Conservation (phyloP, 2,329 filamentous ascomycete genomes). For the Diaporthe sp. region DNA sequence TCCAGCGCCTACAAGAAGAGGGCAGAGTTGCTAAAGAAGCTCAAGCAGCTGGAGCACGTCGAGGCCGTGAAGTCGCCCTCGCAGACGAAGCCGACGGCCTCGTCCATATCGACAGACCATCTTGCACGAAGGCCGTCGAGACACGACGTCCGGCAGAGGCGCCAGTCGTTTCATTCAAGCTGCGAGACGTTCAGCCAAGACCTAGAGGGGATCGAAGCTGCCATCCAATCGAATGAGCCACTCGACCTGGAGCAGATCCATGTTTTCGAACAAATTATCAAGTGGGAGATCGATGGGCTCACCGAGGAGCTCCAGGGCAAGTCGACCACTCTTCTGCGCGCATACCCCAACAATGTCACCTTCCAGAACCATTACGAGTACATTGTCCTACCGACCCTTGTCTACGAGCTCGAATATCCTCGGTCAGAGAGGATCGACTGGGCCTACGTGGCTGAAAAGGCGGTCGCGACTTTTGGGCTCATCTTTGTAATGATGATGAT, state of each 20-base stretch:
- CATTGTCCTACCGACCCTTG: slow-evolving; percentile 78
- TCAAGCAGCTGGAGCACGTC: slow-evolving; percentile 68
- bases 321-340: slow-evolving; percentile 57
- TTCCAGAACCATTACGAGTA: slow-evolving; percentile 75
- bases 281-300: slow-evolving; percentile 73
- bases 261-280: slow-evolving; percentile 73
- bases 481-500: slow-evolving; percentile 84
- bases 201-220: slow-evolving; percentile 68
- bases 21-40: slow-evolving; percentile 52
- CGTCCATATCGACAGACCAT: slow-evolving; percentile 57
- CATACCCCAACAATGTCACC: slow-evolving; percentile 78
- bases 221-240: slow-evolving; percentile 69
- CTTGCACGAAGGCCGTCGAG: slow-evolving; percentile 54
- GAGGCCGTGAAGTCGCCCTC: slow-evolving; percentile 57
- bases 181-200: slow-evolving; percentile 50
- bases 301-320: slow-evolving; percentile 74
- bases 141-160: slow-evolving; percentile 52
- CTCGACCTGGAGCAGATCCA: slow-evolving; percentile 71
- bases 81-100: slow-evolving; percentile 51
- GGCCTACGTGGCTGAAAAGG: slow-evolving; percentile 80
- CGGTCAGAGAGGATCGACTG: slow-evolving; percentile 75
- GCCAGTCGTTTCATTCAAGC: slow-evolving; percentile 49
- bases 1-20: slow-evolving; percentile 68
- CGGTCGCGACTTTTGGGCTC: slow-evolving; percentile 75
- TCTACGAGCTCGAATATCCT: slow-evolving; percentile 84